Percentiles rank a stretch among this genome's conserved stretches.
These are phyloP conservation scores for Parathielavia appendiculata DNA, from an alignment of 495 filamentous ascomycete species.

Conservation along the genomic window DNA sequence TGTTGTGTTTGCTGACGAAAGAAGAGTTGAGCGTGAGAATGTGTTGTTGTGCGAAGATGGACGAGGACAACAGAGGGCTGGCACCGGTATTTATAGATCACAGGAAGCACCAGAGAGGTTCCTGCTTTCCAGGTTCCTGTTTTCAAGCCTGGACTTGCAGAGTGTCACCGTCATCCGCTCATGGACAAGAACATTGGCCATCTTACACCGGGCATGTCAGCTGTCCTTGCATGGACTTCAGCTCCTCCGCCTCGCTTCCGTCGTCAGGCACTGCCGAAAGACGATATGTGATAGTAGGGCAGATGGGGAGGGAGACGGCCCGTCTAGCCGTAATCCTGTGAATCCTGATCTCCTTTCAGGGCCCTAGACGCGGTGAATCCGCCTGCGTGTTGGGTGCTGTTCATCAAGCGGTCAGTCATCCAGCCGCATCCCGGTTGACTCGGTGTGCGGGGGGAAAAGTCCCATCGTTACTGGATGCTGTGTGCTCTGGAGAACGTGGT, in stretches of 20 bases:
- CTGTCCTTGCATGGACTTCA: no score
- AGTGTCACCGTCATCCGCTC: no score
- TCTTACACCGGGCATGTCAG: no score
- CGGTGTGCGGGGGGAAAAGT: neutral
- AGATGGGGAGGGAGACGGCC: neutral
- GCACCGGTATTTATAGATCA: no score
- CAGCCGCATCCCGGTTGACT: neutral
- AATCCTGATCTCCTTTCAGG: no score
- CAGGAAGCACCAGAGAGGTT: no score
- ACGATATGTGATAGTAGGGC: neutral
- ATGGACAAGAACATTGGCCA: no score
- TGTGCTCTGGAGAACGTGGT: neutral
- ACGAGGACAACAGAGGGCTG: no score
- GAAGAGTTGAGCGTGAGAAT: neutral
- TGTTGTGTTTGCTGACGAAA: neutral
- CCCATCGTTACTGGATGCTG: neutral
- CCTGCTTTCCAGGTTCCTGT: no score
- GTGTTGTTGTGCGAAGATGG: neutral
- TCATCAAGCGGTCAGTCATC: slow-evolving; percentile 3
- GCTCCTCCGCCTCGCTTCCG: neutral
- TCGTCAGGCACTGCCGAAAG: neutral
- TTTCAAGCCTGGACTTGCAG: no score
- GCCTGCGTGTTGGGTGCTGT: no score
- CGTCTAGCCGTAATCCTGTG: neutral
- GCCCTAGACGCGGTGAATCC: no score